Conservation (phyloP, 2,329 filamentous ascomycete species). For the Cercospora berteroae region DNA sequence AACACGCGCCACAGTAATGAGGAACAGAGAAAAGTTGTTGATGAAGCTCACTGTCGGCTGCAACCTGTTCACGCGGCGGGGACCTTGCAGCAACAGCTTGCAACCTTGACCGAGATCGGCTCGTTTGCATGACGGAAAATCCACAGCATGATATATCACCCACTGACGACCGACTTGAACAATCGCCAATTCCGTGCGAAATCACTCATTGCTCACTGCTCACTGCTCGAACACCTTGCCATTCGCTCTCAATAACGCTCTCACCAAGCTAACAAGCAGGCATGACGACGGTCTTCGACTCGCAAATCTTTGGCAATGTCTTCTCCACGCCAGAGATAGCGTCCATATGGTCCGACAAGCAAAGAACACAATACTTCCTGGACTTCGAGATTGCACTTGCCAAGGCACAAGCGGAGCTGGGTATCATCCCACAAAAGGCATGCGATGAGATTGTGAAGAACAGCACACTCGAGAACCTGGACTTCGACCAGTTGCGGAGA, state of each 20-base stretch:
- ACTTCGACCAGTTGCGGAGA: conserved; percentile 28
- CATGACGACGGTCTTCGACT: conserved; percentile 35
- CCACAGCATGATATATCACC: background rate
- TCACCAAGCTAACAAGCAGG: background rate
- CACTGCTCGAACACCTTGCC: background rate
- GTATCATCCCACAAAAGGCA: conserved; percentile 34
- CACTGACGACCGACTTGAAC: background rate
- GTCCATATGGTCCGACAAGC: conserved; percentile 34
- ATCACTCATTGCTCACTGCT: background rate
- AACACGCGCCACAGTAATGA: background rate
- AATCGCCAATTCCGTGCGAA: too few species aligned
- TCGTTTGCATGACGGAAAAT: background rate
- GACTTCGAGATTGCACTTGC: conserved; percentile 35
- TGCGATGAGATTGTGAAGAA: conserved; percentile 32
- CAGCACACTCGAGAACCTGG: conserved; percentile 25
- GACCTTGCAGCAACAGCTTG: background rate
- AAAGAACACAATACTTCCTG: conserved; percentile 32
- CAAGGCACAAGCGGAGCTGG: conserved; percentile 31
- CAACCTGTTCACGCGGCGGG: background rate
- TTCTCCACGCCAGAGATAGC: conserved; percentile 31
- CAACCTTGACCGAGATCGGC: background rate
- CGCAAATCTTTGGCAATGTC: conserved; percentile 33
- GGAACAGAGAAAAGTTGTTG: too few species aligned
- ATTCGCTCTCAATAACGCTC: background rate
- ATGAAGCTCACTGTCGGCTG: background rate